These are phyloP conservation scores for Vigna trinervia DNA, from an alignment of 306 rosid genomes.

Conservation along the genomic window DNA sequence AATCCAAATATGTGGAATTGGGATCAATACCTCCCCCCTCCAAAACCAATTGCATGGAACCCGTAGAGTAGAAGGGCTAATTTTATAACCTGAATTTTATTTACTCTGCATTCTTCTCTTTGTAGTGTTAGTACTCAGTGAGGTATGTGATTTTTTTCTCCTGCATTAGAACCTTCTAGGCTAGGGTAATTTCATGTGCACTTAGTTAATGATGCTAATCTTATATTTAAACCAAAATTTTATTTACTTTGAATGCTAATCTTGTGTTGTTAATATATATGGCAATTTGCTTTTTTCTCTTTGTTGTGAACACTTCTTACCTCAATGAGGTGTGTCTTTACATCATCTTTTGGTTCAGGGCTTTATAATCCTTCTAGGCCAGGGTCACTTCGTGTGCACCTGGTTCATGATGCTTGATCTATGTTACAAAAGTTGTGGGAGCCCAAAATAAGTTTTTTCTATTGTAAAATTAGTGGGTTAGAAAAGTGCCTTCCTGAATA, in stretches of 20 bases:
- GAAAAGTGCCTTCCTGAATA: not conserved
- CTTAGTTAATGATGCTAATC: too few species aligned
- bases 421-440: conserved; percentile 1
- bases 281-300: not conserved
- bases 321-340: not conserved
- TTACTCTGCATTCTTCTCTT: not conserved
- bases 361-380: not conserved
- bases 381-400: not conserved
- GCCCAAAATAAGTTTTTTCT: not conserved
- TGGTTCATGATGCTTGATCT: not conserved
- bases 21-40: not conserved
- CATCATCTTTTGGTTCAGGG: not conserved
- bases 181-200: too few species aligned
- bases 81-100: not conserved
- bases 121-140: too few species aligned
- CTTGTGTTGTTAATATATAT: not conserved
- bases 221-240: too few species aligned
- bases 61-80: not conserved
- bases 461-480: conserved; percentile 8
- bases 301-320: not conserved
- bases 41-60: not conserved
- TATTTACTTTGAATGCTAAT: not conserved
- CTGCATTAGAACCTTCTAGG: too few species aligned
- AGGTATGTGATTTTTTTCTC: too few species aligned
- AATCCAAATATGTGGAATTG: not conserved